phyloP scores from a whole-genome alignment of 208 protist genomes.

The Vickermania ingenoplastis region DNA sequence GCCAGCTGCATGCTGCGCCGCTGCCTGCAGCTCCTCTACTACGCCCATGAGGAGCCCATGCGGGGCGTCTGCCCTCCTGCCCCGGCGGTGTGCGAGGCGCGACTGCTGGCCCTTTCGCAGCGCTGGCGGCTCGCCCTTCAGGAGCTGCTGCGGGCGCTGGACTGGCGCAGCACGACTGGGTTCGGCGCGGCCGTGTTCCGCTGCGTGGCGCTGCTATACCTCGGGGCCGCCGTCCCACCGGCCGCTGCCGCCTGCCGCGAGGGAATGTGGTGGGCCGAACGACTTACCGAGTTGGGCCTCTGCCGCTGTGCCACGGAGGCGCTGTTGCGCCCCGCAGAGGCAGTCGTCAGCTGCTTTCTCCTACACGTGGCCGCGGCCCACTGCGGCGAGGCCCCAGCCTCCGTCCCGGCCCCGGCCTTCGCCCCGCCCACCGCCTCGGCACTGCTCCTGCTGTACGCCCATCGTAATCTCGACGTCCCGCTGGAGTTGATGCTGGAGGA shows the following conservation, averaged over 20 bases:
- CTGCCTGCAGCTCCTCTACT: background rate
- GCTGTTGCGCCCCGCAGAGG: background rate
- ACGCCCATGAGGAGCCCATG: background rate
- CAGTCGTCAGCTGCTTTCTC: background rate
- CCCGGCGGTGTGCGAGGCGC: background rate
- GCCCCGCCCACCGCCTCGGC: slow-evolving; percentile 7
- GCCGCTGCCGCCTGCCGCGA: background rate
- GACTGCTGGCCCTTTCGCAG: background rate
- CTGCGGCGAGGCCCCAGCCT: background rate
- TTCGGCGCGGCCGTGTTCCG: background rate
- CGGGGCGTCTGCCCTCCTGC: background rate
- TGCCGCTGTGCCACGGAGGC: background rate
- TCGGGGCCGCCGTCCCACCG: background rate
- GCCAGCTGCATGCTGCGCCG: background rate
- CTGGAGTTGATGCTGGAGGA: slow-evolving; percentile 30
- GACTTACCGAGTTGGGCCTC: background rate
- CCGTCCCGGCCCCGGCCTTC: background rate
- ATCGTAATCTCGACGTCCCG: slow-evolving; percentile 8
- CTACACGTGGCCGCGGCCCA: background rate
- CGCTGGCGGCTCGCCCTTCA: background rate
- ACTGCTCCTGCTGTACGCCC: slow-evolving; percentile 23
- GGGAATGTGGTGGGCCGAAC: background rate
- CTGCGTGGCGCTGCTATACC: background rate
- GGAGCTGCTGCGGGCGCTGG: slow-evolving; percentile 5
- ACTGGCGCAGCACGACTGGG: slow-evolving; percentile 4